Base-by-base conservation (phyloP, 108 stramenopile genomes). In the Skeletonema grethae region DNA sequence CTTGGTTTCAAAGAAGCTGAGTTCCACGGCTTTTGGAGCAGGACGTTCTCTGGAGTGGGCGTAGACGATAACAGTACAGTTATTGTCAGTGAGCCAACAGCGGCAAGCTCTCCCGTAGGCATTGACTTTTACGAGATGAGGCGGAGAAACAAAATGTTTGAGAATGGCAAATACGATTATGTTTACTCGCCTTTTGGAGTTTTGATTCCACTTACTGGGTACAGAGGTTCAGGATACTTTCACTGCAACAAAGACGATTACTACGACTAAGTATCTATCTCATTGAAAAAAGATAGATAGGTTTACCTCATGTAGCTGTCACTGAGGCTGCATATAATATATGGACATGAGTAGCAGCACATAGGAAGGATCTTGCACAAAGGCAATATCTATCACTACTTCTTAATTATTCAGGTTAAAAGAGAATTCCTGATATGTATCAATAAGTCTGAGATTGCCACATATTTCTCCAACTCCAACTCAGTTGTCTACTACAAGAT, bases 11-110 rank as follows among this genome's bases (percentile, higher is more conserved):
- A 69, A 20, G 67, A 58, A 11, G 34, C 7, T n/a, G 67, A 76
- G 38, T 80, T 57, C 36, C 79, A 80, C 48, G 79, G 65, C 30
- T 76, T 76, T 63, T 76, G 75, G 75, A 41, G 61, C 29, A 41
- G 34, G n/a, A n/a, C 67, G 10, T 76, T 76, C 25, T 57, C 36
- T 12, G 60, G 63, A n/a, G 10, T 34, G 18, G 63, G 72, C 8
- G 24, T 36, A 1, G 48, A 50, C 10, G 67, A 63, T 28, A 76
- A 76, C 39, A 53, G 61, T 32, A 68, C 75, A 25, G 61, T 76
- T 6, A 43, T 76, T 5, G 68, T 76, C 46, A 68, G 67, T 18
- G 67, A 24, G 0, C 50, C 75, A 2, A 62, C 75, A 5, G 18
- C 16, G 5, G 67, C 29, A 3, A 45, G 57, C 5, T 55, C 68